Evolutionary conservation across 257 asterid genomes (phyloP).

Genomic region (Solanum sparsipilum): DNA sequence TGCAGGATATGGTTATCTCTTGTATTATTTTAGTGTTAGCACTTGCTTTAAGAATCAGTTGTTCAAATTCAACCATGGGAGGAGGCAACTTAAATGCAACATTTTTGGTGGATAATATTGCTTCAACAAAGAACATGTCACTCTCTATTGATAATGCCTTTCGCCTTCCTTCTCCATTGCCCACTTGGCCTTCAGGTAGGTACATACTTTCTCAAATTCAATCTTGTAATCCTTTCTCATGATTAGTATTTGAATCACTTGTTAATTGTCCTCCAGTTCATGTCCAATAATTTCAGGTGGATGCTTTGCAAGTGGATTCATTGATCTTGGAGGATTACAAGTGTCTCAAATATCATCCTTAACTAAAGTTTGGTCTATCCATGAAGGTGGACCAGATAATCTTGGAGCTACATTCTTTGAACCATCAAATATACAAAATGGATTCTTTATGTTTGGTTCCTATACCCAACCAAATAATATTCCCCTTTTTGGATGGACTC

Average conservation of each 20-base stretch:
- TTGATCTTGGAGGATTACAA: slow-evolving; percentile 29
- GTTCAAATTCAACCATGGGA: not conserved
- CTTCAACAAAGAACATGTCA: not conserved
- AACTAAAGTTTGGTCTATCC: slow-evolving; percentile 15
- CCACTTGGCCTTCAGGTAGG: slow-evolving; percentile 20
- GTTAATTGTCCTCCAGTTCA: not conserved
- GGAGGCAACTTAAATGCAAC: not conserved
- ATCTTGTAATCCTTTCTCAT: not conserved
- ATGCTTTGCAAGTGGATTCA: slow-evolving; percentile 14
- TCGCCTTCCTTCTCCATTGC: slow-evolving; percentile 15
- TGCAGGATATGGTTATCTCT: not conserved
- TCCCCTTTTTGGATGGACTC: slow-evolving; percentile 18
- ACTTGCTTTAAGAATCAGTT: not conserved
- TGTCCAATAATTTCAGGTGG: slow-evolving; percentile 2
- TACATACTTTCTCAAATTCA: not conserved
- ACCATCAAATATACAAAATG: slow-evolving; percentile 15
- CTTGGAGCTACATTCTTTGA: slow-evolving; percentile 25
- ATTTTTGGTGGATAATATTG: not conserved
- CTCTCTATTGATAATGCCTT: slow-evolving; percentile 12
- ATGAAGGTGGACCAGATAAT: slow-evolving; percentile 22
- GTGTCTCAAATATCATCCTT: slow-evolving; percentile 16
- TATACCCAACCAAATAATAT: slow-evolving; percentile 19
- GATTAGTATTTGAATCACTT: not conserved
- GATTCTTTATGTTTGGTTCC: slow-evolving; percentile 19
- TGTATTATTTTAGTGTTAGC: not conserved